phyloP scores from a whole-genome alignment of 495 filamentous ascomycete genomes.

The Hyaloscypha finlandica region DNA sequence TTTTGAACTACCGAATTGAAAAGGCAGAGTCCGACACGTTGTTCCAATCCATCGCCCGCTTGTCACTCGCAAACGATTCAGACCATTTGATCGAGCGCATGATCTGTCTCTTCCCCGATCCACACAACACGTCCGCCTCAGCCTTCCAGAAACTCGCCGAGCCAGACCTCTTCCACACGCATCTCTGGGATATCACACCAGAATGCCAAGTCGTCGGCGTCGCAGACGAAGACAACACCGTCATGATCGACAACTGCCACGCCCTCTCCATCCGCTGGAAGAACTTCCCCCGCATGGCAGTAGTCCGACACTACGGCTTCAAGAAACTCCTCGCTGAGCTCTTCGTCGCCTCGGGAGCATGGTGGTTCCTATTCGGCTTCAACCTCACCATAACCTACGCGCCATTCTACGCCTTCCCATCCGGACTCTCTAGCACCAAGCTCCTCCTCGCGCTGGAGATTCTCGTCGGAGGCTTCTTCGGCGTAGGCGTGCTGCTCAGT shows the following conservation, averaged over 20 bases:
- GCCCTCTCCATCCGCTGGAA: conserved; percentile 33
- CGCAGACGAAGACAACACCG: conserved; percentile 33
- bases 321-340: conserved; percentile 20
- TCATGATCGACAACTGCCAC: conserved; percentile 42
- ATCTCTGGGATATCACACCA: conserved; percentile 50
- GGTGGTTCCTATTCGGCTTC: conserved; percentile 26
- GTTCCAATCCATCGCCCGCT: conserved; percentile 49
- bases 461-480: conserved; percentile 8
- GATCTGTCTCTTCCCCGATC: conserved; percentile 39
- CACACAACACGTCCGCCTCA: background rate
- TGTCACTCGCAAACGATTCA: conserved; percentile 47
- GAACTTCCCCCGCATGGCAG: conserved; percentile 19
- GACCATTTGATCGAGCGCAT: conserved; percentile 47
- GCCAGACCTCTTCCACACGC: conserved; percentile 5
- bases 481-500: conserved; percentile 18
- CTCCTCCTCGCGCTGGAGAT: background rate
- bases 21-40: conserved; percentile 38
- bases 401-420: background rate
- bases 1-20: conserved; percentile 40
- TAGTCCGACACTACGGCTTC: conserved; percentile 5
- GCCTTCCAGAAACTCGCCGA: background rate
- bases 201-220: conserved; percentile 39
- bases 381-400: background rate
- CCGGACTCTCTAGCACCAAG: background rate
- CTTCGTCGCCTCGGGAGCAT: conserved; percentile 8